These are phyloP conservation scores for Lumnitzera littorea DNA, from an alignment of 345 rosid species.

Conservation along the genomic window DNA sequence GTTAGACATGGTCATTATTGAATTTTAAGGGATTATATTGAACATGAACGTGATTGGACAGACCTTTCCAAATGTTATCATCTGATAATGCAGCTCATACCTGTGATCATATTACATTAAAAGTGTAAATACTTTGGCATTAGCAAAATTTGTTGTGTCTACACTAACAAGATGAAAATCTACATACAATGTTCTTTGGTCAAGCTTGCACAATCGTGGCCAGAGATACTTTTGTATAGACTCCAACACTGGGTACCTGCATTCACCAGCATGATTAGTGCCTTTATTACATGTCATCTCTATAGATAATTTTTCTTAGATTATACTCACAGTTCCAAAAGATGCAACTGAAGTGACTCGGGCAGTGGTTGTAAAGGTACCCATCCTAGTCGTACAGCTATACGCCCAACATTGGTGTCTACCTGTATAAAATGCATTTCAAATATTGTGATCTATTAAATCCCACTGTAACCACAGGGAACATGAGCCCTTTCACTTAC, in stretches of 20 bases:
- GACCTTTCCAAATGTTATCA: slow-evolving; percentile 99
- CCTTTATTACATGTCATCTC: slow-evolving; percentile 2
- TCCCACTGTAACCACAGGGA: not conserved
- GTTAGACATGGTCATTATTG: not conserved
- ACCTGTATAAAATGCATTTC: slow-evolving; percentile 42
- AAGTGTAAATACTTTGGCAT: slow-evolving; percentile 13
- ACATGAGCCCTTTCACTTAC: slow-evolving; percentile 35
- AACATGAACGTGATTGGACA: slow-evolving; percentile 1
- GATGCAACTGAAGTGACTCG: slow-evolving; percentile 95
- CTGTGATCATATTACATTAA: slow-evolving; percentile 31
- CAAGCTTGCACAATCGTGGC: slow-evolving; percentile 96
- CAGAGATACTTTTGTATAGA: slow-evolving; percentile 92
- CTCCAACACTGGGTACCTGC: slow-evolving; percentile 87
- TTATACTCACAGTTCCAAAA: slow-evolving; percentile 72
- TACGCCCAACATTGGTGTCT: slow-evolving; percentile 98
- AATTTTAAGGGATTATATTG: not conserved
- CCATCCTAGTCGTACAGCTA: slow-evolving; percentile 98
- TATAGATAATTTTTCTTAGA: slow-evolving; percentile 4
- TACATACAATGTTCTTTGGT: slow-evolving; percentile 78
- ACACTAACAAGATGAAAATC: slow-evolving; percentile 5
- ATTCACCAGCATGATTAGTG: slow-evolving; percentile 12
- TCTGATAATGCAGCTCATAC: slow-evolving; percentile 95
- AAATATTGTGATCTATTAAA: slow-evolving; percentile 10
- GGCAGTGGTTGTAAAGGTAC: slow-evolving; percentile 97
- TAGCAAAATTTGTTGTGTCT: not conserved